phyloP scores from a whole-genome alignment of 441 rosid species.

The Croton setiger region DNA sequence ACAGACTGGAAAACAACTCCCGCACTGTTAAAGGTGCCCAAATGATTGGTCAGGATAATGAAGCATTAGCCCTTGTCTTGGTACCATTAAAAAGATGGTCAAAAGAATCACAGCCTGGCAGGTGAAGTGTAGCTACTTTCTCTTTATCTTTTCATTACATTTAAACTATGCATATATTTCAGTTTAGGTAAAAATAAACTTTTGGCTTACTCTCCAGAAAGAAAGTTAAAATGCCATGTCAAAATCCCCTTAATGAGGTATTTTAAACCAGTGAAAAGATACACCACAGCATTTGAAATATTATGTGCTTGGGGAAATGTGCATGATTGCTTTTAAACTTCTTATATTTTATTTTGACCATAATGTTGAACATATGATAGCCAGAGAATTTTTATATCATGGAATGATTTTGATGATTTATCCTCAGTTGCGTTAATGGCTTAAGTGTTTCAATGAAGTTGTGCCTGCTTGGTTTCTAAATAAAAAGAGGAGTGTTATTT shows the following conservation, averaged over 20 bases:
- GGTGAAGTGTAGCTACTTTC: slow-evolving; percentile 40
- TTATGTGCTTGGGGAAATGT: background rate
- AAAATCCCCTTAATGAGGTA: background rate
- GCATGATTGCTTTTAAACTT: slow-evolving; percentile 3
- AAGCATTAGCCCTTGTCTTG: slow-evolving; percentile 56
- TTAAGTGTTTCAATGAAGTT: slow-evolving; percentile 1
- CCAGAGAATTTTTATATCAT: background rate
- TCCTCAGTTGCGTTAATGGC: background rate
- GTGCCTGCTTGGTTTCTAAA: background rate
- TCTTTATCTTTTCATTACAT: slow-evolving; percentile 1
- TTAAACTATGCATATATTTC: background rate
- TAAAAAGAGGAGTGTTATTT: background rate
- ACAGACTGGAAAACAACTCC: slow-evolving; percentile 76
- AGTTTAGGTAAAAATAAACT: background rate
- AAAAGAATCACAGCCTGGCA: slow-evolving; percentile 52
- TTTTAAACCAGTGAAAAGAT: background rate
- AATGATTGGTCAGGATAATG: slow-evolving; percentile 68
- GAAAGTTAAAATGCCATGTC: background rate
- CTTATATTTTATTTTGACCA: background rate
- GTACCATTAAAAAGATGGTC: slow-evolving; percentile 75
- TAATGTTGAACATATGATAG: background rate
- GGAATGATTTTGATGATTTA: slow-evolving; percentile 8
- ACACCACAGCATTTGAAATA: background rate
- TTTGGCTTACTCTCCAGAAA: background rate
- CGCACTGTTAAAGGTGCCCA: slow-evolving; percentile 92